Percentiles rank a stretch among this genome's conserved stretches.
These are phyloP conservation scores for Dendrostoma leiphaemia DNA, from an alignment of 2,329 filamentous ascomycete genomes.

Conservation along the genomic window DNA sequence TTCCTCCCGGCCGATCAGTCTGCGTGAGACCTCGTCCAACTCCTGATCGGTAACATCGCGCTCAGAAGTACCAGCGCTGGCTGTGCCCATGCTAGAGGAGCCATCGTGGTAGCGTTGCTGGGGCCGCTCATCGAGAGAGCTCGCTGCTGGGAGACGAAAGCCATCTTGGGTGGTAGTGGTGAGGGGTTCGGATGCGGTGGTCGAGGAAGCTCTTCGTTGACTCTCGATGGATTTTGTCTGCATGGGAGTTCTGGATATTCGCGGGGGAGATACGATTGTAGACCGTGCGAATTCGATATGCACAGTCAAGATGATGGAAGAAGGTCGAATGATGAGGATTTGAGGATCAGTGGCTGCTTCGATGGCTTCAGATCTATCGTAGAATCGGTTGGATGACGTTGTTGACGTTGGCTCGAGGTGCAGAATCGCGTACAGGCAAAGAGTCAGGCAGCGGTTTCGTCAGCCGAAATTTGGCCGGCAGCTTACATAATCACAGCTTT, in stretches of 20 bases:
- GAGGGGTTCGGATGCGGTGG: conserved; percentile 33
- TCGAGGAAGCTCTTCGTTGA: conserved; percentile 40
- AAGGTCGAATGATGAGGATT: conserved; percentile 4
- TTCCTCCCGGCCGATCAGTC: conserved; percentile 45
- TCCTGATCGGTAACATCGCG: conserved; percentile 38
- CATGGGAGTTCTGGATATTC: conserved; percentile 56
- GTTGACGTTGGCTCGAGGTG: background rate
- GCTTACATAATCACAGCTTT: background rate
- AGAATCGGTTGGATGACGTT: conserved; percentile 11
- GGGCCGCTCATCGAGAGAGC: too few species aligned
- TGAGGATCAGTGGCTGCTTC: background rate
- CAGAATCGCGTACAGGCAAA: background rate
- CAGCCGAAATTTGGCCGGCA: background rate
- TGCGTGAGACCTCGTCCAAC: conserved; percentile 49
- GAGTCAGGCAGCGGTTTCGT: background rate
- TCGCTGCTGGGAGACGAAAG: conserved; percentile 44
- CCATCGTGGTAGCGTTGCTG: too few species aligned
- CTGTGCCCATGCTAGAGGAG: conserved; percentile 31
- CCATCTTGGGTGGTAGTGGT: conserved; percentile 54
- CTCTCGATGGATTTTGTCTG: conserved; percentile 54
- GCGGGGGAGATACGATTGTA: conserved; percentile 28
- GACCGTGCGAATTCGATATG: conserved; percentile 51
- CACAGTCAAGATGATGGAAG: conserved; percentile 43
- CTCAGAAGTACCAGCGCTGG: conserved; percentile 26
- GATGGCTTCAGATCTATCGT: conserved; percentile 7